These are phyloP conservation scores for Aspergillus egyptiacus DNA, from an alignment of 495 filamentous ascomycete genomes.

Conservation along the genomic window DNA sequence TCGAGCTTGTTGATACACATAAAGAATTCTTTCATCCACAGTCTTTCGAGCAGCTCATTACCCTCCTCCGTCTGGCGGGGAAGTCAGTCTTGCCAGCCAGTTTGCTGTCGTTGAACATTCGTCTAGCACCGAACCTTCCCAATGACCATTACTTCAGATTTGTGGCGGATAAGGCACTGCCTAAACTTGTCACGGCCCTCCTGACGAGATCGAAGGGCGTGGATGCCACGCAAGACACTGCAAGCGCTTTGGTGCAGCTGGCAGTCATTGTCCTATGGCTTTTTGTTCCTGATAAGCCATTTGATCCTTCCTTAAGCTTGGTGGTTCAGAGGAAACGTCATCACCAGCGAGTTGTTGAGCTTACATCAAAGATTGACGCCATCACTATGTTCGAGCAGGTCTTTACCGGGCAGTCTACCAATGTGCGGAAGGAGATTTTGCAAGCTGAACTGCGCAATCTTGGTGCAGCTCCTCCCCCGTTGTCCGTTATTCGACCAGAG, in stretches of 20 bases:
- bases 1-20: conserved; percentile 42
- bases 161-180: conserved; percentile 29
- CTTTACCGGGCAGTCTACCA: conserved; percentile 62
- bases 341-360: conserved; percentile 43
- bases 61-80: conserved; percentile 23
- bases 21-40: conserved; percentile 30
- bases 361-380: conserved; percentile 53
- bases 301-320: conserved; percentile 78
- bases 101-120: conserved; percentile 10
- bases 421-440: conserved; percentile 54
- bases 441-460: conserved; percentile 53
- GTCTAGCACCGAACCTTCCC: conserved; percentile 22
- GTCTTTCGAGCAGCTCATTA: conserved; percentile 25
- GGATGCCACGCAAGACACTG: conserved; percentile 20
- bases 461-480: conserved; percentile 54
- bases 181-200: conserved; percentile 29
- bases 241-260: conserved; percentile 33
- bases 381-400: conserved; percentile 58
- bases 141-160: conserved; percentile 31
- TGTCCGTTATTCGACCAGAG: conserved; percentile 67
- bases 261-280: conserved; percentile 54
- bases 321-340: conserved; percentile 65
- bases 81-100: conserved; percentile 17
- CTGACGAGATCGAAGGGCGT: conserved; percentile 8
- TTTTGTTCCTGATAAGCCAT: conserved; percentile 79